A percentile compares a stretch with the other conserved stretches of the same genome.
These are phyloP conservation scores for Zygosaccharomyces rouxii DNA, from an alignment of 805 yeast genomes.

Conservation along the genomic window DNA sequence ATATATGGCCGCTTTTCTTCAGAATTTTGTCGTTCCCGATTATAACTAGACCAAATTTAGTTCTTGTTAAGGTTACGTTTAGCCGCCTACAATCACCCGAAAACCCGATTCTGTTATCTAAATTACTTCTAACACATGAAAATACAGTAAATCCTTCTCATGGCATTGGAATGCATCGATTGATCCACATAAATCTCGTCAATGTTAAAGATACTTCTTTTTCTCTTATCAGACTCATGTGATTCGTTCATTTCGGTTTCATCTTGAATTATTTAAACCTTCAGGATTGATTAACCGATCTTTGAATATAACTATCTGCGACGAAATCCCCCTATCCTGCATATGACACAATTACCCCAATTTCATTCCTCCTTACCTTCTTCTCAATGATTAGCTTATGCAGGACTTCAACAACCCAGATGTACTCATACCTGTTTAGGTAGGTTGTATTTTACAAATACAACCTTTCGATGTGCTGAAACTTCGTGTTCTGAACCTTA, in stretches of 20 bases:
- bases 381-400: conserved; percentile 52
- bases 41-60: no score
- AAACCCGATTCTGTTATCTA: no score
- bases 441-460: conserved; percentile 54
- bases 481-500: conserved; percentile 45
- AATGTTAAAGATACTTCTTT: conserved; percentile 29
- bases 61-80: no score
- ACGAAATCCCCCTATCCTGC: conserved; percentile 26
- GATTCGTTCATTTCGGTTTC: conserved; percentile 60
- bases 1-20: no score
- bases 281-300: conserved; percentile 54
- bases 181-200: conserved; percentile 47
- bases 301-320: conserved; percentile 41
- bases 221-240: conserved; percentile 27
- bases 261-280: conserved; percentile 47
- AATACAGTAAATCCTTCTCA: no score
- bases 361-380: conserved; percentile 44
- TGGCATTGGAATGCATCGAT: no score
- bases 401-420: conserved; percentile 44
- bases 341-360: conserved; percentile 69
- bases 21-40: no score
- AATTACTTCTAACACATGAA: no score
- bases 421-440: conserved; percentile 51
- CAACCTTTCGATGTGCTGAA: conserved; percentile 40
- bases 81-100: no score